Percentiles rank a stretch among this genome's conserved stretches.
Conservation (phyloP, 2,329 filamentous ascomycete species). For the Coniochaeta sp. region DNA sequence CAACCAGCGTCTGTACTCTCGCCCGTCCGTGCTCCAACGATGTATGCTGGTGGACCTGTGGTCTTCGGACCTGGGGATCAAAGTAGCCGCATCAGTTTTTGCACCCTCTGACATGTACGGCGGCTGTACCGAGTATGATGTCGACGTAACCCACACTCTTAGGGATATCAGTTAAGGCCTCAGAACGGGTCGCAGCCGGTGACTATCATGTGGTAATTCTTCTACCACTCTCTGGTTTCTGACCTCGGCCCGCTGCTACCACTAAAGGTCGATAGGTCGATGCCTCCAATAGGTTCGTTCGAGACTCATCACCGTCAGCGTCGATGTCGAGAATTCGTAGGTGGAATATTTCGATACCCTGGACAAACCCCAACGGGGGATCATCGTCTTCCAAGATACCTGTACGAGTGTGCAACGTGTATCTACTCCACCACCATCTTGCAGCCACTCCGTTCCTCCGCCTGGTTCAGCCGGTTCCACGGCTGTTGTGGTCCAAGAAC, state of each 20-base stretch:
- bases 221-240: not conserved
- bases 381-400: not conserved
- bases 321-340: not conserved
- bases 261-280: not conserved
- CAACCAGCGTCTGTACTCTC: not conserved
- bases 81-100: not conserved
- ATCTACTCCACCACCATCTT: not conserved
- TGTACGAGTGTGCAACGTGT: not conserved
- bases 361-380: not conserved
- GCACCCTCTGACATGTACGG: not conserved
- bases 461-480: not conserved
- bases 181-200: slow-evolving; percentile 1
- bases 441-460: not conserved
- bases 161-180: not conserved
- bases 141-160: not conserved
- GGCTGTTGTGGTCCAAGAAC: not conserved
- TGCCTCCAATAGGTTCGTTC: no score
- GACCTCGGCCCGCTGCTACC: not conserved
- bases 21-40: not conserved
- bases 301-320: not conserved
- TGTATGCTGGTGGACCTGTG: not conserved
- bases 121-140: not conserved
- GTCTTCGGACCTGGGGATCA: not conserved
- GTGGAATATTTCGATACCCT: not conserved
- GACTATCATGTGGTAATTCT: not conserved